phyloP scores from a whole-genome alignment of 2,329 filamentous ascomycete species.

The Epichloe sibirici region DNA sequence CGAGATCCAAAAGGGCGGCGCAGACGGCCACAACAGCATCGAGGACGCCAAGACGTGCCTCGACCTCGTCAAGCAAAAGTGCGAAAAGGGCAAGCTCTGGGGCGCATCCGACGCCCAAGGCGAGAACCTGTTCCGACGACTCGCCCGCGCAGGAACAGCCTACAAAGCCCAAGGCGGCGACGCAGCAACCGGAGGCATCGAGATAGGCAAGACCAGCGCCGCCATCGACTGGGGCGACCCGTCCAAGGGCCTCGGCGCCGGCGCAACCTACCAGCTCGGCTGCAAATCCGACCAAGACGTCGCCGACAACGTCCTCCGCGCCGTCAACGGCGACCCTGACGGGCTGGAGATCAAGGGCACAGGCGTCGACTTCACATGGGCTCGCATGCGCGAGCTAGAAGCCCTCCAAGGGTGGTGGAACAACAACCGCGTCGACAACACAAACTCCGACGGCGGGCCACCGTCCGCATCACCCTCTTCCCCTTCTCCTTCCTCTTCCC shows the following conservation, averaged over 20 bases:
- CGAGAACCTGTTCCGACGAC: slow-evolving; percentile 81
- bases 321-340: slow-evolving; percentile 45
- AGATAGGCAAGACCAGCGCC: slow-evolving; percentile 52
- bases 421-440: slow-evolving; percentile 33
- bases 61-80: slow-evolving; percentile 89
- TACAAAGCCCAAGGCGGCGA: slow-evolving; percentile 50
- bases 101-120: slow-evolving; percentile 65
- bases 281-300: slow-evolving; percentile 50
- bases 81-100: slow-evolving; percentile 82
- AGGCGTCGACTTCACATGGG: slow-evolving; percentile 56
- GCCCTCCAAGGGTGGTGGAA: slow-evolving; percentile 58
- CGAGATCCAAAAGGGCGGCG: slow-evolving; percentile 75
- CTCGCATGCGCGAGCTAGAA: slow-evolving; percentile 53
- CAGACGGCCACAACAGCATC: slow-evolving; percentile 72
- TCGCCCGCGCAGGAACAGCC: slow-evolving; percentile 50
- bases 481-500: slow-evolving; percentile 1
- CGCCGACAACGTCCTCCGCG: slow-evolving; percentile 40
- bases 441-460: slow-evolving; percentile 23
- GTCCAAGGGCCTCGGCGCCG: slow-evolving; percentile 41
- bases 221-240: slow-evolving; percentile 88
- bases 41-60: slow-evolving; percentile 88
- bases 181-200: slow-evolving; percentile 41
- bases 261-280: slow-evolving; percentile 43
- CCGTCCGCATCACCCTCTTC: slow-evolving; percentile 9
- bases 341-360: slow-evolving; percentile 44